phyloP scores from a whole-genome alignment of 2,329 filamentous ascomycete species.

The Cladosporium cucumerinum region DNA sequence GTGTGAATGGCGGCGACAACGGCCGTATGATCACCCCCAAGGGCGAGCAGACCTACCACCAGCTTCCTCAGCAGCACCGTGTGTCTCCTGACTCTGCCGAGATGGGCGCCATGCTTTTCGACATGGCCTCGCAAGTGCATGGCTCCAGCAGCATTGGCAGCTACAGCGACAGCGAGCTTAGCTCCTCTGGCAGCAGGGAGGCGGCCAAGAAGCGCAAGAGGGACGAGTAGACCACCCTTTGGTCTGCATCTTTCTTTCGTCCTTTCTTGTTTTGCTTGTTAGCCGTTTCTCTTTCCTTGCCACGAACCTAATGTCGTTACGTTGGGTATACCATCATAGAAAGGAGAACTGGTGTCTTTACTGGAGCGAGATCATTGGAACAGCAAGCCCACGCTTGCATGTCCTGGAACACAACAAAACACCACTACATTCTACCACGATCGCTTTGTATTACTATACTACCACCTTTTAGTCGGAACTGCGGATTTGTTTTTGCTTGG shows the following conservation, averaged over 20 bases:
- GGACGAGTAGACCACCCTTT: constrained; percentile 35
- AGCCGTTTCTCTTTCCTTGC: constrained; percentile 11
- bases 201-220: constrained; percentile 44
- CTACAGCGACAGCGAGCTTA: constrained; percentile 29
- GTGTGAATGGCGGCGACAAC: constrained; percentile 35
- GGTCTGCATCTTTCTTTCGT: background rate
- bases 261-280: constrained; percentile 15
- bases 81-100: constrained; percentile 55
- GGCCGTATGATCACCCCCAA: constrained; percentile 35
- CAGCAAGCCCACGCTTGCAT: constrained; percentile 7
- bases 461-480: constrained; percentile 13
- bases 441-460: constrained; percentile 17
- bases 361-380: constrained; percentile 9
- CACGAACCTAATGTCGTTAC: constrained; percentile 24
- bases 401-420: constrained; percentile 8
- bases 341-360: constrained; percentile 14
- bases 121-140: constrained; percentile 67
- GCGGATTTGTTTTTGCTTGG: constrained; percentile 10
- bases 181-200: constrained; percentile 33
- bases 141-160: constrained; percentile 51
- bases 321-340: constrained; percentile 18
- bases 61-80: constrained; percentile 26
- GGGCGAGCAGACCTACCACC: constrained; percentile 30
- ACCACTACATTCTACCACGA: constrained; percentile 11
- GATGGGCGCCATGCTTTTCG: constrained; percentile 76